phyloP scores from a whole-genome alignment of 176 grass and related monocot species.

The Carex cristatella region DNA sequence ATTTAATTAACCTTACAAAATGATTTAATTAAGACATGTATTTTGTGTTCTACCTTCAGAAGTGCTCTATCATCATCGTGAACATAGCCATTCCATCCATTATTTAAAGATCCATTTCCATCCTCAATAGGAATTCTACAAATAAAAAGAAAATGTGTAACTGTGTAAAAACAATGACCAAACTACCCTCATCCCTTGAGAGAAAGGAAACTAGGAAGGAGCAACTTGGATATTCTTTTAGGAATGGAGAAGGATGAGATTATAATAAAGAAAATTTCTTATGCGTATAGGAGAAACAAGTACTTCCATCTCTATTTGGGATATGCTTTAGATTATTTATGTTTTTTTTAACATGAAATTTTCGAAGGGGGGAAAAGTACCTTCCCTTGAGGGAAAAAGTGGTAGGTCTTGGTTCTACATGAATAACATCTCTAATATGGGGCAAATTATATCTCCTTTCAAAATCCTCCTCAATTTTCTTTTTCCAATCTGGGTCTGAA shows the following conservation, averaged over 20 bases:
- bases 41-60: slow-evolving; percentile 50
- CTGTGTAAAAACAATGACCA: not conserved
- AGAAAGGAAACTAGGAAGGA: not conserved
- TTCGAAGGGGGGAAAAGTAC: slow-evolving; percentile 21
- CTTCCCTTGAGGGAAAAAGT: slow-evolving; percentile 86
- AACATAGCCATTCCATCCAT: slow-evolving; percentile 85
- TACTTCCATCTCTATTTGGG: not conserved
- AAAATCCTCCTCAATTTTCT: slow-evolving; percentile 76
- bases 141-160: slow-evolving; percentile 21
- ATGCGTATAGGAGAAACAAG: not conserved
- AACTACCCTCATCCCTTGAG: not conserved
- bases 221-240: not conserved
- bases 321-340: not conserved
- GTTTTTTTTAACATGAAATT: not conserved
- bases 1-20: slow-evolving; percentile 3
- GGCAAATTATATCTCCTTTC: slow-evolving; percentile 72
- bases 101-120: slow-evolving; percentile 35
- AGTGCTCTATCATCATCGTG: slow-evolving; percentile 93
- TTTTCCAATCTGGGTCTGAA: slow-evolving; percentile 67
- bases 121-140: slow-evolving; percentile 51
- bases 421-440: slow-evolving; percentile 74
- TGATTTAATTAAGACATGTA: not conserved
- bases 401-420: slow-evolving; percentile 62
- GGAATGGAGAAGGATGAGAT: slow-evolving; percentile 3
- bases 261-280: not conserved